These are phyloP conservation scores for Dactylellina leptospora DNA, from an alignment of 2,329 filamentous ascomycete genomes.

Conservation along the genomic window DNA sequence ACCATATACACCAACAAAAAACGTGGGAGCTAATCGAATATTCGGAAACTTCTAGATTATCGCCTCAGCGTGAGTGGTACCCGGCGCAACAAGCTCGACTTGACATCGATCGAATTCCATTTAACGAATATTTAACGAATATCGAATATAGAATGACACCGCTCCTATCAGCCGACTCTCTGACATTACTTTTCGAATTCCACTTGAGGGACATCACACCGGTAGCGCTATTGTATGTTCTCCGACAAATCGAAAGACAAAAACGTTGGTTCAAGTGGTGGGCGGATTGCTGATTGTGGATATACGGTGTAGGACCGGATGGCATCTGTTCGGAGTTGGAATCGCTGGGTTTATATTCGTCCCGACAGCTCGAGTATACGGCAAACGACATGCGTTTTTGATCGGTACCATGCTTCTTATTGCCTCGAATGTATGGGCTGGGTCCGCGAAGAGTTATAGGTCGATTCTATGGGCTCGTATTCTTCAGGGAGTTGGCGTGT, in stretches of 20 bases:
- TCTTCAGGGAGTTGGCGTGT: conserved; percentile 84
- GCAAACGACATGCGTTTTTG: conserved; percentile 87
- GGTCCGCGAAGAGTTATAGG: conserved; percentile 72
- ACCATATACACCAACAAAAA: background rate
- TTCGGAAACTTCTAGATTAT: conserved; percentile 67
- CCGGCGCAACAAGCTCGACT: background rate
- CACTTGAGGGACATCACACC: conserved; percentile 57
- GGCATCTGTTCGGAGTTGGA: conserved; percentile 76
- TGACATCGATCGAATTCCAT: background rate
- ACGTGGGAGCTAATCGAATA: conserved; percentile 15
- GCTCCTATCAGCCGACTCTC: conserved; percentile 85
- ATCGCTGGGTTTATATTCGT: conserved; percentile 85
- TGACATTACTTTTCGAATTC: conserved; percentile 77
- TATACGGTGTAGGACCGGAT: conserved; percentile 67
- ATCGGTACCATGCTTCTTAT: conserved; percentile 78
- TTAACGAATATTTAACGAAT: conserved; percentile 6
- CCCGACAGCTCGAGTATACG: conserved; percentile 87
- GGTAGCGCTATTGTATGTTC: conserved; percentile 41
- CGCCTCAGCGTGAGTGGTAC: conserved; percentile 69
- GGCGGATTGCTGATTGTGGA: conserved; percentile 59
- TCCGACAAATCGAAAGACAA: background rate
- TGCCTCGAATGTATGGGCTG: conserved; percentile 78
- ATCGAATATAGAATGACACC: conserved; percentile 69
- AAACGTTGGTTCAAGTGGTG: background rate
- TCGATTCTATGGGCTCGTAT: conserved; percentile 80